Evolutionary conservation across 108 stramenopile genomes (phyloP).

Genomic region (Cyclotella atomus): DNA sequence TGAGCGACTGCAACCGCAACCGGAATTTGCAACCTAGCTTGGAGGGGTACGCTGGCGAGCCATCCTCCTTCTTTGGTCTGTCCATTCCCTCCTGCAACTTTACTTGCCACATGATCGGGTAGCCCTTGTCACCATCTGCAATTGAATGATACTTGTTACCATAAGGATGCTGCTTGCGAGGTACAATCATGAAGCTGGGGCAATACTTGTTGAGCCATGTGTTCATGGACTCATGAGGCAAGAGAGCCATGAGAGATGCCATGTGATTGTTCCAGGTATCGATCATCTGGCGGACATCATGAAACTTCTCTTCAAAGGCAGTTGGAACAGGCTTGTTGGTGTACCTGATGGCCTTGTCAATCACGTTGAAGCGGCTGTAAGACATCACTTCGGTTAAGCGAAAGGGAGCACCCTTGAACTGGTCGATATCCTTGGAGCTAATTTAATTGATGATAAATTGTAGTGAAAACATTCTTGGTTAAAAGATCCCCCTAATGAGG

Average conservation of each 20-base stretch:
- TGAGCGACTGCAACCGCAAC: too few species aligned
- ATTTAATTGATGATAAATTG: too few species aligned
- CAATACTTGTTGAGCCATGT: constrained; percentile 21
- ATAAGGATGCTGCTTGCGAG: constrained; percentile 19
- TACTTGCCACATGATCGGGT: constrained; percentile 8
- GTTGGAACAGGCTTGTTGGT: neutral
- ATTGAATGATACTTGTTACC: constrained; percentile 31
- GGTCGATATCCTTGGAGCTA: too few species aligned
- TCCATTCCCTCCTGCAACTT: constrained; percentile 18
- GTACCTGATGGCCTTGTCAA: neutral
- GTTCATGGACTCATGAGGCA: constrained; percentile 37
- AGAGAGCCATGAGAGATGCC: constrained; percentile 24
- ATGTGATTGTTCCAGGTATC: constrained; percentile 32
- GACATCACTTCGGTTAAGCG: too few species aligned
- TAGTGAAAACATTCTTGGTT: too few species aligned
- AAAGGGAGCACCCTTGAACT: too few species aligned
- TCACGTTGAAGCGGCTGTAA: too few species aligned
- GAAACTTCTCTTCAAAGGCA: constrained; percentile 22
- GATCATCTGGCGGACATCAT: constrained; percentile 29
- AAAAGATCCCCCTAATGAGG: too few species aligned
- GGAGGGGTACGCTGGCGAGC: neutral
- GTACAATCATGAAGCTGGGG: constrained; percentile 27
- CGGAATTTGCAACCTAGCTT: too few species aligned
- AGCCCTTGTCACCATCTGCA: constrained; percentile 3
- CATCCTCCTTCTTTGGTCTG: neutral